Evolutionary conservation across 805 yeast species (phyloP), one percentile per base, ranked within the genome.

Genomic region (Tetrapisispora taiwanensis): DNA sequence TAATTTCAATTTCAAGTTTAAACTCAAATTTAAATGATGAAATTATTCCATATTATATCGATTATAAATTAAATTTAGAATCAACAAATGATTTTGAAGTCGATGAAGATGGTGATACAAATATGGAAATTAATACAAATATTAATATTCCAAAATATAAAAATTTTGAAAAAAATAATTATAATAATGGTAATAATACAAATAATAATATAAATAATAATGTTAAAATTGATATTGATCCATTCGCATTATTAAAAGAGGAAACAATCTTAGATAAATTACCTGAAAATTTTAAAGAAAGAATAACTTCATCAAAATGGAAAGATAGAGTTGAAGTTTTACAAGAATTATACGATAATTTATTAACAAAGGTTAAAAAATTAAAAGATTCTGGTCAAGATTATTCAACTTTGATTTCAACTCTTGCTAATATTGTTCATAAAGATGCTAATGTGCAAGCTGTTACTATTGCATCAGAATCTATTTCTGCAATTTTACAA

Each of bases 381-480:
- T 56, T 80, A 39, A 69, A 67, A n/a, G 44, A 45, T 15, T 7
- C 32, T 12, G 70, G 68, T 30, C 84, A 69, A 43, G 94, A 89
- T 58, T 87, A 81, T 61, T 50, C 72, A 7, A 80, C 72, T 2
- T 62, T 89, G n/a, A 64, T 80, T n/a, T 66, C 79, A 44, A 60
- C 72, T 1, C 69, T 87, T 51, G 75, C 81, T n/a, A 81, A 78
- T 52, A 75, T 88, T 48, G 70, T 88, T 57, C 49, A 51, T 27
- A 86, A 79, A 56, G 98, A 92, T 65, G 94, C 89, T 5, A 92
- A 92, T 59, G 73, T 88, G 43, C 88, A 82, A 64, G 95, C 85
- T 13, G 95, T 84, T 0, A 80, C 84, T 14, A 56, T 81, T 27
- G 86, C 96, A 0, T 82, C 95, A 1, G 76, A 77, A 45, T 76